Conservation (phyloP, 768 basidiomycete genomes). For the Hypholoma fasciculare region DNA sequence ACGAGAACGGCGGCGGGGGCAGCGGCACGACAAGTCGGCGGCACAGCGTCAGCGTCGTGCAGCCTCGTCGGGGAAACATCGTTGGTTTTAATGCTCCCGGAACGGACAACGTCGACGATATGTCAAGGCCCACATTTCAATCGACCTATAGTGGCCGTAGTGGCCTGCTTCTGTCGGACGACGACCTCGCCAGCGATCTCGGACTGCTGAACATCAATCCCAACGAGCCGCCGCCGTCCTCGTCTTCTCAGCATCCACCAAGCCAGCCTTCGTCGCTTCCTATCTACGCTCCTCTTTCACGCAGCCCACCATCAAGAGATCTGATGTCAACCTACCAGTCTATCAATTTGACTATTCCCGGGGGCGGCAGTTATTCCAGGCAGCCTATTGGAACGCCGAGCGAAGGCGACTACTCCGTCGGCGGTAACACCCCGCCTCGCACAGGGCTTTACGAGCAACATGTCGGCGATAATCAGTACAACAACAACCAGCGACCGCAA, state of each 20-base stretch:
- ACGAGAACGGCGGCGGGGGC: conserved; percentile 61
- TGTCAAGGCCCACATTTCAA: conserved; percentile 31
- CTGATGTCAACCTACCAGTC: conserved; percentile 53
- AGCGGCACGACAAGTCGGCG: conserved; percentile 83
- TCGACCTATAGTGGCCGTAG: conserved; percentile 43
- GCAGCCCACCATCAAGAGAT: conserved; percentile 59
- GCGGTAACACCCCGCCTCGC: conserved; percentile 47
- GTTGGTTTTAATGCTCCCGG: conserved; percentile 70
- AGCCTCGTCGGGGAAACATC: conserved; percentile 64
- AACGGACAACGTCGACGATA: conserved; percentile 35
- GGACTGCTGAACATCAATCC: conserved; percentile 58
- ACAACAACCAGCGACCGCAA: conserved; percentile 10
- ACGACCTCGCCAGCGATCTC: conserved; percentile 76
- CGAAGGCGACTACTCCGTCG: conserved; percentile 53
- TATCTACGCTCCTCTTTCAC: conserved; percentile 69
- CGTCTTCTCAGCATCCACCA: conserved; percentile 50
- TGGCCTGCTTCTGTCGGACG: conserved; percentile 72
- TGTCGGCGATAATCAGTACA: conserved; percentile 40
- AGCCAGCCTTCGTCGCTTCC: conserved; percentile 78
- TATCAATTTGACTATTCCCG: conserved; percentile 63
- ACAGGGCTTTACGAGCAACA: conserved; percentile 46
- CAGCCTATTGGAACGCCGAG: conserved; percentile 61
- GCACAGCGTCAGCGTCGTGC: conserved; percentile 83
- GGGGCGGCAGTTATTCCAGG: conserved; percentile 43
- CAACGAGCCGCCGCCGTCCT: conserved; percentile 39